Percentiles rank a stretch among this genome's conserved stretches.
These are phyloP conservation scores for Aspergillus pseudoglaucus DNA, from an alignment of 2,329 filamentous ascomycete species.

Conservation along the genomic window DNA sequence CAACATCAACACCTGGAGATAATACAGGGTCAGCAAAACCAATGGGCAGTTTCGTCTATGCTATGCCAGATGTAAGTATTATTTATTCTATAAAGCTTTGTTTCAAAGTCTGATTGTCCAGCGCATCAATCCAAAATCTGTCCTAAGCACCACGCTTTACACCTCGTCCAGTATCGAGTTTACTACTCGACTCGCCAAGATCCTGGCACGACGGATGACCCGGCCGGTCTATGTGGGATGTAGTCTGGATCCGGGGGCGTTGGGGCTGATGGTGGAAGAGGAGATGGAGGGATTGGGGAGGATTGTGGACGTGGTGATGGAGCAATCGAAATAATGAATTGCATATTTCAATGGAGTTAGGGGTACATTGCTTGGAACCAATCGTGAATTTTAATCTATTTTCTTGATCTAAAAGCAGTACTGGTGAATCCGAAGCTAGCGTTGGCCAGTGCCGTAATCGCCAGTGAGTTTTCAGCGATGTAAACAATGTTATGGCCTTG, in stretches of 20 bases:
- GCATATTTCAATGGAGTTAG: not conserved
- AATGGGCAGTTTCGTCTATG: conserved; percentile 89
- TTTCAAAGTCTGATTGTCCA: conserved; percentile 9
- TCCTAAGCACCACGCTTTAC: conserved; percentile 71
- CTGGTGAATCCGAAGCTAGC: too few species aligned
- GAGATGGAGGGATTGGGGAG: conserved; percentile 82
- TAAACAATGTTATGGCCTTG: too few species aligned
- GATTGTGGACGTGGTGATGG: conserved; percentile 64
- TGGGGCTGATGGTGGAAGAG: conserved; percentile 80
- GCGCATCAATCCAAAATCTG: conserved; percentile 45
- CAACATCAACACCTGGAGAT: conserved; percentile 46
- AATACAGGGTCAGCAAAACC: conserved; percentile 37
- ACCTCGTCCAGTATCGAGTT: conserved; percentile 71
- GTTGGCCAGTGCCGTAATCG: too few species aligned
- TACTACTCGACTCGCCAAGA: conserved; percentile 73
- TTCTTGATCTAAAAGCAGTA: too few species aligned
- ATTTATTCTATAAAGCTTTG: conserved; percentile 2
- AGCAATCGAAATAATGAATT: conserved; percentile 32
- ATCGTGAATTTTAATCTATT: too few species aligned
- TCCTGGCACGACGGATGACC: conserved; percentile 65
- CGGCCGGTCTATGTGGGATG: conserved; percentile 86
- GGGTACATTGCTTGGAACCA: not conserved
- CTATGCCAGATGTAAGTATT: conserved; percentile 71
- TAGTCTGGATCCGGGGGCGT: conserved; percentile 69
- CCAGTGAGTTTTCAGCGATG: too few species aligned